Evolutionary conservation across 192 early-diverging fungal genomes (phyloP).

Genomic region (Coemansia sp.): DNA sequence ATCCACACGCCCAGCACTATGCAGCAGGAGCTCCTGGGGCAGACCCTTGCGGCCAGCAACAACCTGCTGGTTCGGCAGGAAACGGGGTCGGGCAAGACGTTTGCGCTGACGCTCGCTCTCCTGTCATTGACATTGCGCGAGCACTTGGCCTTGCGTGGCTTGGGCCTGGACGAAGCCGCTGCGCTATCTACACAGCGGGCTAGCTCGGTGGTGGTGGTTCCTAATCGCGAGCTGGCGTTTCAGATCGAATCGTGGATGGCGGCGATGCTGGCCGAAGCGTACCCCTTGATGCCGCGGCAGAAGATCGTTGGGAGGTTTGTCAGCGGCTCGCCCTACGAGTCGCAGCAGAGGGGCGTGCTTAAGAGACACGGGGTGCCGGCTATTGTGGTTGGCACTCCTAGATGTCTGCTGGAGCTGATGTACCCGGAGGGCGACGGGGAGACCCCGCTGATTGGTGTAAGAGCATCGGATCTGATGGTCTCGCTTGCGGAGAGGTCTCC

Average conservation of each 20-base stretch:
- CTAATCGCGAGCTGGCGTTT: constrained; percentile 45
- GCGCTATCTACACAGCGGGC: neutral
- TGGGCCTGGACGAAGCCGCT: neutral
- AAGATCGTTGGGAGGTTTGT: constrained; percentile 34
- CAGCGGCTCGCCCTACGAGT: constrained; percentile 18
- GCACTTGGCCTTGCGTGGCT: constrained; percentile 4
- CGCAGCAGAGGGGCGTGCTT: constrained; percentile 8
- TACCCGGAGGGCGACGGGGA: neutral
- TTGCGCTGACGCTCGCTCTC: constrained; percentile 4
- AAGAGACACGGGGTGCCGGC: constrained; percentile 31
- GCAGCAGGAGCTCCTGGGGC: constrained; percentile 7
- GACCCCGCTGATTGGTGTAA: neutral
- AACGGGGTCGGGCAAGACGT: constrained; percentile 40
- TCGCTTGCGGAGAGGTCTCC: neutral
- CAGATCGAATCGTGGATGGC: constrained; percentile 32
- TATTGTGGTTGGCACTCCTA: constrained; percentile 28
- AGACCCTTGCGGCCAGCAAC: neutral
- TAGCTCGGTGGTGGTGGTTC: constrained; percentile 30
- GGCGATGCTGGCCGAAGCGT: constrained; percentile 9
- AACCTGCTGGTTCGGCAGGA: constrained; percentile 22
- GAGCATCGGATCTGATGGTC: neutral
- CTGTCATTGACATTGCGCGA: constrained; percentile 21
- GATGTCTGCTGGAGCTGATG: constrained; percentile 16
- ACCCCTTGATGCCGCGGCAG: constrained; percentile 4
- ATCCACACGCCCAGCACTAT: constrained; percentile 1